Evolutionary conservation across 2,329 filamentous ascomycete genomes (phyloP), one percentile per base, ranked within the genome.

Genomic region (Pseudogymnoascus destructans): DNA sequence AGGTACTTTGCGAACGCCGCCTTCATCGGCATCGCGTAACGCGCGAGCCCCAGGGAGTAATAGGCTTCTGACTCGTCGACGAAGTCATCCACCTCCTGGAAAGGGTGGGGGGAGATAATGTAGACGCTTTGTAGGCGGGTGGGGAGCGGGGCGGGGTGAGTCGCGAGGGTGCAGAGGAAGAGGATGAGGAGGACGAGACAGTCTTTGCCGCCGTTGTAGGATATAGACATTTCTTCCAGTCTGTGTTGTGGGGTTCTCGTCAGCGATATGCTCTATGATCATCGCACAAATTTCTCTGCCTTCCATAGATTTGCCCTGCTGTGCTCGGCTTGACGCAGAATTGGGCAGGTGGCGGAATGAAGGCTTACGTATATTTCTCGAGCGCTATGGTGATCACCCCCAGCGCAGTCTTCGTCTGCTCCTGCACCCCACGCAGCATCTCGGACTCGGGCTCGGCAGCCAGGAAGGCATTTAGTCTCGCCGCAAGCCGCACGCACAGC

Each of bases 191-290:
- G 82, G 57, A 97, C 91, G 15, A 97, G 85, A 67, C 92, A 97
- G 77, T 97, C 93, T 72, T 98, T 98, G 61, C 93, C 93, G 68
- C 93, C 93, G 67, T 98, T 98, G 74, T 96, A 98, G 59, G 92
- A 95, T 63, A 97, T 77, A 4, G 91, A 89, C 61, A 97, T 79
- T 69, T 95, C 80, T 60, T 85, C 78, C 62, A 86, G 79, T 60
- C 88, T 93, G 66, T 61, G 46, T 46, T 19, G 17, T 38, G 30
- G 33, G 54, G 27, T 56, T 38, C 17, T 36, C 8, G 38, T 55
- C 27, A n/a, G 21, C 11, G 46, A 42, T 59, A 57, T 59, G 25
- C 38, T 58, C 57, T 59, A 11, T 30, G 42, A 21, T n/a, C 42
- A 46, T n/a, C 33, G 6, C 3, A 2, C 35, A 46, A 33, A 55